Base-by-base conservation (phyloP, 805 yeast species). In the Candida corydali region DNA sequence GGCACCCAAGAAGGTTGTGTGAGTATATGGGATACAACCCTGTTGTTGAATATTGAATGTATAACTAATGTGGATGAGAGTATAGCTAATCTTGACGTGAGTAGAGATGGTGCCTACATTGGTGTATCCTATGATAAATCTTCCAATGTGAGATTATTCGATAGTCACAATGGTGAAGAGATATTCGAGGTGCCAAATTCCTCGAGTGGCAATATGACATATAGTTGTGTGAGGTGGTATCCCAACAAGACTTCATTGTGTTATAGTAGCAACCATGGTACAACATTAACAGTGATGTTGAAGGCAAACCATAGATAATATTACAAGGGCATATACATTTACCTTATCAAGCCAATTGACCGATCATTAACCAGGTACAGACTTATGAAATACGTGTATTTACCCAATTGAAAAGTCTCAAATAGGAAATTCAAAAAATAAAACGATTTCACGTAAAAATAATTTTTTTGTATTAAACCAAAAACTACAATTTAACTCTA, bases 1-100 rank as follows among this genome's bases (percentile, higher is more conserved):
- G 86, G 84, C 0, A 63, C 80, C 14, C 70, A 68, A 38, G 84
- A 78, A 41, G 83, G 83, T 17, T 63, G 72, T 14, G 66, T 75
- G 5, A 65, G 77, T 14, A 26, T 75, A 8, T 78, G 81, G 80
- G 59, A 63, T 26, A 50, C 70, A 6, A 41, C 51, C 1, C 61
- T 63, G 18, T 54, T 75, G 55, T 54, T 65, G 12, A 36, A 59
- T 31, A 39, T 49, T n/a, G 50, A 53, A 24, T 67, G 70, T 0
- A 47, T 72, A 9, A 52, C 70, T 25, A 45, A 59, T 22, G 52
- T 66, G 4, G 76, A 73, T 47, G 70, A 70, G 39, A 62, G 75
- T 1, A 53, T 77, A 7, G 46, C 60, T 3, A 45, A 63, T 10
- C 44, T 76, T 10, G 65, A 61, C 22, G 50, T 63, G 14, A 63